A percentile compares a stretch with the other conserved stretches of the same genome.
Evolutionary conservation across 768 basidiomycete species (phyloP).

Genomic region (Cystofilobasidium bisporidii): DNA sequence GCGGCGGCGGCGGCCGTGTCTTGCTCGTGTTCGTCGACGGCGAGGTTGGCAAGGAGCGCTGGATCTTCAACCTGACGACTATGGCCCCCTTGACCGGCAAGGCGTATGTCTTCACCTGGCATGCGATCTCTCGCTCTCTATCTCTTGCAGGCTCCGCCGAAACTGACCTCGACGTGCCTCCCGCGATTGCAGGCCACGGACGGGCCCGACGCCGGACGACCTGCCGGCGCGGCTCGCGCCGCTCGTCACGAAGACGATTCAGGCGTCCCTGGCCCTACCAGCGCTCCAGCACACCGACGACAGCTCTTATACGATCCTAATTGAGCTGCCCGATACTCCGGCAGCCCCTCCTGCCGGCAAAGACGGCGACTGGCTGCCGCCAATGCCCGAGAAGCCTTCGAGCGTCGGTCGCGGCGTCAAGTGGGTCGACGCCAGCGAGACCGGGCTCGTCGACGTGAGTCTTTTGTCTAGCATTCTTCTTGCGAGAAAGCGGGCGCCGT

Average conservation of each 20-base stretch:
- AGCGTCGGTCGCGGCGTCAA: not conserved
- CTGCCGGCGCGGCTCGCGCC: not conserved
- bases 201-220: not conserved
- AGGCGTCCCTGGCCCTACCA: not conserved
- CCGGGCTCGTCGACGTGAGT: not conserved
- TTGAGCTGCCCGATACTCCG: not conserved
- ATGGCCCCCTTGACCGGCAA: not conserved
- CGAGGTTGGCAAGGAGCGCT: not conserved
- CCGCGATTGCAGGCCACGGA: not conserved
- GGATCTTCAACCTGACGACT: not conserved
- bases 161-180: not conserved
- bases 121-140: too few species aligned
- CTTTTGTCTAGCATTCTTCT: too few species aligned
- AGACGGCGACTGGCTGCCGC: conserved; percentile 4
- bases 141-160: not conserved
- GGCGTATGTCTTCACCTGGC: not conserved
- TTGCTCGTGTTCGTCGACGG: conserved; percentile 3
- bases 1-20: not conserved
- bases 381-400: not conserved
- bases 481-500: too few species aligned
- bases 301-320: not conserved
- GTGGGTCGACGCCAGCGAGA: conserved; percentile 1
- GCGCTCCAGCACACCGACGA: not conserved
- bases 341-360: not conserved
- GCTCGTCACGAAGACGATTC: not conserved